Evolutionary conservation across 306 rosid genomes (phyloP).

Genomic region (Oemleria cerasiformis): DNA sequence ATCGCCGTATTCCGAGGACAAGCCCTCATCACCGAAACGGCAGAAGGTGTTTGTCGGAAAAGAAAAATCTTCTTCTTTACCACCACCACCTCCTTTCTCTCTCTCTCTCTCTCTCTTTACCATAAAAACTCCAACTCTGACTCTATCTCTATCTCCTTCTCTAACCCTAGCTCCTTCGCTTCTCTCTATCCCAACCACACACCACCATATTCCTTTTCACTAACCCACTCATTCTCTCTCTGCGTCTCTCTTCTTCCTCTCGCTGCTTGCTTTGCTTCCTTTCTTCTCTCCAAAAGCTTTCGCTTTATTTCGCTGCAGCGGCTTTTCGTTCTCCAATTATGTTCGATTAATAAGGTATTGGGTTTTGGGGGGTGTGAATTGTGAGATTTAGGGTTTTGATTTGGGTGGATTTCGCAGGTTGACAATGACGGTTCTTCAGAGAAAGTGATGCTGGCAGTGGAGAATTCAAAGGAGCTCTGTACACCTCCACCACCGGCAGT

Average conservation of each 20-base stretch:
- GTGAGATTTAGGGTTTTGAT: constrained; percentile 35
- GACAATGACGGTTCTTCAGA: constrained; percentile 70
- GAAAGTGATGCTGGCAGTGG: constrained; percentile 54
- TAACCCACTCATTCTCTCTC: too few relatives aligned
- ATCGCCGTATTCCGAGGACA: constrained; percentile 87
- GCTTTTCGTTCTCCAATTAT: constrained; percentile 3
- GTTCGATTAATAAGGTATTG: constrained; percentile 29
- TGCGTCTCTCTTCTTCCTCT: not conserved
- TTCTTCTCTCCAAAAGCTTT: constrained; percentile 6
- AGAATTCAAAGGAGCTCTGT: constrained; percentile 70
- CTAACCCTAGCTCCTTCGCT: not conserved
- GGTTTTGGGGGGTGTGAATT: constrained; percentile 24
- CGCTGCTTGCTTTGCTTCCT: not conserved
- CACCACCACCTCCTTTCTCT: constrained; percentile 34
- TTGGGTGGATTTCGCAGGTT: constrained; percentile 36
- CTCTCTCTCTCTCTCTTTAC: constrained; percentile 44
- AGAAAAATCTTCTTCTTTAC: too few relatives aligned
- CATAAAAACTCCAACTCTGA: constrained; percentile 31
- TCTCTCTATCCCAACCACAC: constrained; percentile 11
- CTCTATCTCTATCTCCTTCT: constrained; percentile 10
- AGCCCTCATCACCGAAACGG: constrained; percentile 84
- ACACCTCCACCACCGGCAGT: constrained; percentile 36
- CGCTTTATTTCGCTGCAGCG: constrained; percentile 6
- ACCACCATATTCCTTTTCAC: too few relatives aligned
- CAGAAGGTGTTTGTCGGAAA: constrained; percentile 49